Evolutionary conservation across 208 protist species (phyloP).

Genomic region (Plasmodiophora brassicae): DNA sequence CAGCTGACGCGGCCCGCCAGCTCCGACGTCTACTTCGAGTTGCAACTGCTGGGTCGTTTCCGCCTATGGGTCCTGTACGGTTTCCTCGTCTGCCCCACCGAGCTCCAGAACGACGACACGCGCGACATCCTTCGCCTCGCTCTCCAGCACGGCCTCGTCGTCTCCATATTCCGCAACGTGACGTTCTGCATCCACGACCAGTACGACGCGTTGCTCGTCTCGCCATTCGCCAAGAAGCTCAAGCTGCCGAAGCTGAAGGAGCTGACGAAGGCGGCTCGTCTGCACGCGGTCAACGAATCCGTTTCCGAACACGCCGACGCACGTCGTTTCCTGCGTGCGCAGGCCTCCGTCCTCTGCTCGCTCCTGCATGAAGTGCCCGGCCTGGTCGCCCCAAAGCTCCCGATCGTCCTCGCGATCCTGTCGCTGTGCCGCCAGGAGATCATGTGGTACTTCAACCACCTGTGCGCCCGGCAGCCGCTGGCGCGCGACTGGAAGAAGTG

Average conservation of each 20-base stretch:
- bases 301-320: slow-evolving; percentile 1
- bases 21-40: background rate
- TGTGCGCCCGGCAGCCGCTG: background rate
- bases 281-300: background rate
- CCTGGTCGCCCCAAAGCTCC: background rate
- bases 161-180: background rate
- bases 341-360: background rate
- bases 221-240: background rate
- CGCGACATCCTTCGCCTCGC: background rate
- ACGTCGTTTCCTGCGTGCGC: background rate
- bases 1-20: background rate
- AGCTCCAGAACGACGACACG: background rate
- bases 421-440: slow-evolving; percentile 6
- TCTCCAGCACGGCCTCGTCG: background rate
- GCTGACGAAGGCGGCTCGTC: background rate
- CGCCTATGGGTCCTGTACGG: slow-evolving; percentile 12
- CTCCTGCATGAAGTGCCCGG: background rate
- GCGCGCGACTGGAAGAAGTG: background rate
- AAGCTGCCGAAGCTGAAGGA: background rate
- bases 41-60: background rate
- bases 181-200: background rate
- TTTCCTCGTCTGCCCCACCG: background rate
- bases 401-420: background rate
- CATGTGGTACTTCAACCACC: slow-evolving; percentile 1
- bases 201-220: background rate